Evolutionary conservation across 2,329 filamentous ascomycete species (phyloP).

Genomic region (Phyllosticta citriasiana): DNA sequence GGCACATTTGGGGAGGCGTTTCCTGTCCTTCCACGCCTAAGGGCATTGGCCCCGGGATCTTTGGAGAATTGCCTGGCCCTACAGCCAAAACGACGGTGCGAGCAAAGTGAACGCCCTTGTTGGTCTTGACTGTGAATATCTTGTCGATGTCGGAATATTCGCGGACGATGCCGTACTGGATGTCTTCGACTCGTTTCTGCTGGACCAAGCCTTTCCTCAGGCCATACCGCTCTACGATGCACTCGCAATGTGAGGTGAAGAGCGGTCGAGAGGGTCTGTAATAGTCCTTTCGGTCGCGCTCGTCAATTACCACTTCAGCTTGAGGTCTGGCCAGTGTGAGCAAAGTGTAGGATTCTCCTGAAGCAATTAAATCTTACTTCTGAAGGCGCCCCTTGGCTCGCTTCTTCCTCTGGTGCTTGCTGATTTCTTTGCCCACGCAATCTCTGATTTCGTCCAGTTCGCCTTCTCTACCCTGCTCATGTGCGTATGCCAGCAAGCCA

Average conservation of each 20-base stretch:
- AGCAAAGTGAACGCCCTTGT: constrained; percentile 45
- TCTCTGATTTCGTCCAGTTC: constrained; percentile 62
- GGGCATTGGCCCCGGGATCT: constrained; percentile 30
- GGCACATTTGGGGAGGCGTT: constrained; percentile 43
- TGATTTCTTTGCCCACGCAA: constrained; percentile 69
- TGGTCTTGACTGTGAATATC: constrained; percentile 56
- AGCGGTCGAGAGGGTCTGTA: constrained; percentile 31
- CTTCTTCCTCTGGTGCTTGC: constrained; percentile 67
- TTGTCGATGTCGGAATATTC: constrained; percentile 38
- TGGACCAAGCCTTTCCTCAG: constrained; percentile 47
- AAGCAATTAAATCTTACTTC: constrained; percentile 28
- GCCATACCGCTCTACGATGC: constrained; percentile 30
- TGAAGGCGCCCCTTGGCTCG: constrained; percentile 28
- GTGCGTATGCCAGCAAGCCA: constrained; percentile 59
- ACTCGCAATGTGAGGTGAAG: constrained; percentile 34
- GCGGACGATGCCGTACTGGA: constrained; percentile 47
- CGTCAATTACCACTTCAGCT: constrained; percentile 31
- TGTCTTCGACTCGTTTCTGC: constrained; percentile 50
- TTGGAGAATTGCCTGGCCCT: constrained; percentile 55
- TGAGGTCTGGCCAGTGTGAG: constrained; percentile 9
- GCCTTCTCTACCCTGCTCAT: constrained; percentile 47
- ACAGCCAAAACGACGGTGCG: constrained; percentile 59
- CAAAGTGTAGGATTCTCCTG: not conserved
- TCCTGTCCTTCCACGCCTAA: constrained; percentile 16
- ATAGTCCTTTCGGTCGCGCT: constrained; percentile 39